Evolutionary conservation across 768 basidiomycete species (phyloP).

Genomic region (Paxillus involutus): DNA sequence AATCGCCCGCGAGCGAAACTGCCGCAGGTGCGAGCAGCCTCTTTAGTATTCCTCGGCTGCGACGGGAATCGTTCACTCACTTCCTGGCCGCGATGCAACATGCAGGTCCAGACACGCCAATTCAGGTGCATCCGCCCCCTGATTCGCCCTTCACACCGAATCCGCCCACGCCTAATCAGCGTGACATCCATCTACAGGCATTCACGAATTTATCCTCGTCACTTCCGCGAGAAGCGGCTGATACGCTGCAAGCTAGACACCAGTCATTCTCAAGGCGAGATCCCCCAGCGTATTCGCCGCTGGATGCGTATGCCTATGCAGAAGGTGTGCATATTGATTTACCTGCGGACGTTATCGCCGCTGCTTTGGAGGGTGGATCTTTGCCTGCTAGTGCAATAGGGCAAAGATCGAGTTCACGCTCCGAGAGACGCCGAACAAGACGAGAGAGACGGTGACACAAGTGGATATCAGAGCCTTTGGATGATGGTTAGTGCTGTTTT

Average conservation of each 20-base stretch:
- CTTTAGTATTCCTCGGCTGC: constrained; percentile 73
- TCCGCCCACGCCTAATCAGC: constrained; percentile 81
- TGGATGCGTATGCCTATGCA: constrained; percentile 79
- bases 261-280: constrained; percentile 52
- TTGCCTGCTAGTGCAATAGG: constrained; percentile 62
- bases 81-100: constrained; percentile 55
- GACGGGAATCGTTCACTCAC: constrained; percentile 66
- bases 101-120: constrained; percentile 65
- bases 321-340: constrained; percentile 93
- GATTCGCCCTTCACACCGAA: constrained; percentile 79
- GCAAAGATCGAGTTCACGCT: constrained; percentile 43
- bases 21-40: constrained; percentile 81
- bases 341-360: constrained; percentile 89
- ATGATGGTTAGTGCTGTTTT: constrained; percentile 15
- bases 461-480: neutral
- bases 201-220: constrained; percentile 37
- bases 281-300: constrained; percentile 87
- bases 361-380: constrained; percentile 75
- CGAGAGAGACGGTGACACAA: constrained; percentile 38
- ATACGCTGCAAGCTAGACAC: constrained; percentile 28
- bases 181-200: constrained; percentile 80
- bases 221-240: constrained; percentile 11
- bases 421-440: constrained; percentile 62
- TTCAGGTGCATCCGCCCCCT: constrained; percentile 75
- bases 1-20: constrained; percentile 51